Evolutionary conservation across 2,329 filamentous ascomycete genomes (phyloP).

Genomic region (Phialophora chinensis): DNA sequence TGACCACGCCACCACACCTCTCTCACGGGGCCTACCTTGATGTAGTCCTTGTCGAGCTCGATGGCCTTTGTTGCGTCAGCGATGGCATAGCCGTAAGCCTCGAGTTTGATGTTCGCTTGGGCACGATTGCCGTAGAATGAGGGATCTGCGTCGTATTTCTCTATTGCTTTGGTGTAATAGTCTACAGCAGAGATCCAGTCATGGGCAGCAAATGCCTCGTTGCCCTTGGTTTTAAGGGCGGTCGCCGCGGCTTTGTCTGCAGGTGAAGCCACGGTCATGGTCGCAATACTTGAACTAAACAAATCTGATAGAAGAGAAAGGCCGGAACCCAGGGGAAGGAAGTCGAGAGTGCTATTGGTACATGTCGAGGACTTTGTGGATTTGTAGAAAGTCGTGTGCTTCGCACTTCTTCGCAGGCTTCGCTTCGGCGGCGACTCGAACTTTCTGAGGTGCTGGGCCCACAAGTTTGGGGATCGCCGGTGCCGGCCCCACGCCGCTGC

Average conservation of each 20-base stretch:
- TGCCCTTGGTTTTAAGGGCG: conserved; percentile 90
- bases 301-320: conserved; percentile 4
- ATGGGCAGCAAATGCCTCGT: conserved; percentile 86
- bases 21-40: conserved; percentile 70
- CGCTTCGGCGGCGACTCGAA: conserved; percentile 19
- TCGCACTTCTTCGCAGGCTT: conserved; percentile 9
- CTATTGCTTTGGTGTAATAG: conserved; percentile 86
- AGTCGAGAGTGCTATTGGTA: conserved; percentile 22
- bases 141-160: conserved; percentile 79
- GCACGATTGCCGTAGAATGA: conserved; percentile 94
- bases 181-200: conserved; percentile 85
- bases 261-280: conserved; percentile 47
- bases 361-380: conserved; percentile 18
- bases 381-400: conserved; percentile 23
- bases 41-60: conserved; percentile 82
- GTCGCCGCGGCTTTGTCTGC: conserved; percentile 69
- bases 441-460: conserved; percentile 9
- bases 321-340: conserved; percentile 1
- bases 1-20: background rate
- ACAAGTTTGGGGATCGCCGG: background rate
- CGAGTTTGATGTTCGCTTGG: conserved; percentile 91
- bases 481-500: background rate
- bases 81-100: conserved; percentile 92
- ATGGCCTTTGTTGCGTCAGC: conserved; percentile 89
- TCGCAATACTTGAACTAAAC: conserved; percentile 5